Percentiles rank a stretch among this genome's conserved stretches.
These are phyloP conservation scores for Thymus quinquecostatus DNA, from an alignment of 257 asterid species.

Conservation along the genomic window DNA sequence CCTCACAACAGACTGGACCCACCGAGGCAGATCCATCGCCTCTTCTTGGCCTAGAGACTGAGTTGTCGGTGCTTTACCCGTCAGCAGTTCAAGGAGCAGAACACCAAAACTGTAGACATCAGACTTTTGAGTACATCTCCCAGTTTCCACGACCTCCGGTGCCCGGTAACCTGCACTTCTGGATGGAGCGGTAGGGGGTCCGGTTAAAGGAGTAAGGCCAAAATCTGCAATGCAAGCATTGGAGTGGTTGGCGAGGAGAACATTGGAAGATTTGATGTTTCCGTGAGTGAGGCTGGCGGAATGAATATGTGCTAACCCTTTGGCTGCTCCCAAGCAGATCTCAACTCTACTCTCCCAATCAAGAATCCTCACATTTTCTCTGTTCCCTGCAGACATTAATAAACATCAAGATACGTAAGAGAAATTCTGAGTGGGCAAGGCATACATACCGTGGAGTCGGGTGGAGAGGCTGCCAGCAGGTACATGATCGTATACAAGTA, in stretches of 20 bases:
- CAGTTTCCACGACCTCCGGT: conserved; percentile 54
- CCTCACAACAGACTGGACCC: conserved; percentile 77
- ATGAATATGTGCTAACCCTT: conserved; percentile 69
- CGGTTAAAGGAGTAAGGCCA: conserved; percentile 58
- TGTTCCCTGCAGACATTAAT: conserved; percentile 47
- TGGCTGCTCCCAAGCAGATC: conserved; percentile 66
- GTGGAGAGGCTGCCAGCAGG: conserved; percentile 64
- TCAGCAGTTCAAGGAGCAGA: conserved; percentile 68
- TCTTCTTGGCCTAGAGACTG: conserved; percentile 56
- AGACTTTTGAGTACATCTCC: conserved; percentile 55
- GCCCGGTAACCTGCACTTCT: conserved; percentile 63
- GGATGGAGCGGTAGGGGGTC: conserved; percentile 41
- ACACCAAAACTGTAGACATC: conserved; percentile 77
- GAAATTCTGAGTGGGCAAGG: not conserved
- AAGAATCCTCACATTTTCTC: conserved; percentile 49
- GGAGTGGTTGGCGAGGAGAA: conserved; percentile 49
- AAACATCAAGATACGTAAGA: conserved; percentile 2
- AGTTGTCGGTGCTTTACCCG: conserved; percentile 64
- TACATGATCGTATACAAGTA: conserved; percentile 53
- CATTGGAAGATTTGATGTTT: conserved; percentile 70
- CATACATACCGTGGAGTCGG: conserved; percentile 56
- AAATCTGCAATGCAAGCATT: conserved; percentile 55
- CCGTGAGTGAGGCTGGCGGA: conserved; percentile 58
- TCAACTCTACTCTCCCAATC: conserved; percentile 70
- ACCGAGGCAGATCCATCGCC: conserved; percentile 57